Evolutionary conservation across 495 filamentous ascomycete species (phyloP).

Genomic region (Daldinia childiae): DNA sequence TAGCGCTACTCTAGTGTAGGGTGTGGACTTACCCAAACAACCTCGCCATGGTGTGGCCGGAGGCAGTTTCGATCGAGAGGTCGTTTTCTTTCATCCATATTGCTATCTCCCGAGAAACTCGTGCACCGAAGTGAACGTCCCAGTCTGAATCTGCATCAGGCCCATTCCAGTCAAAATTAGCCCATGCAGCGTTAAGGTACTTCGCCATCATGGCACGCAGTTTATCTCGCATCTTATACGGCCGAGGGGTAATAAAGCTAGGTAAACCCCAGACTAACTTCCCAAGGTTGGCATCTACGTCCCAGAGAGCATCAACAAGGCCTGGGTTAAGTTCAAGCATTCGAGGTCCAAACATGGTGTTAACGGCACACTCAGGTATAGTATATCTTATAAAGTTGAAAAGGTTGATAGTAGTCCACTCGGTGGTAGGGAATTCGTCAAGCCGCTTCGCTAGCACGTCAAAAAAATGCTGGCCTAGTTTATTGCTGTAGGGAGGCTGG

Average conservation of each 20-base stretch:
- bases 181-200: conserved; percentile 12
- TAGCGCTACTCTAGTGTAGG: background rate
- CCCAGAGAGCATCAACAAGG: conserved; percentile 40
- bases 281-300: conserved; percentile 26
- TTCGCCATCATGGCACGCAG: conserved; percentile 2
- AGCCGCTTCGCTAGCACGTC: background rate
- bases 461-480: background rate
- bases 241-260: conserved; percentile 68
- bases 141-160: conserved; percentile 37
- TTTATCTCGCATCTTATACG: conserved; percentile 45
- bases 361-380: conserved; percentile 11
- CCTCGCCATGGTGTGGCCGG: conserved; percentile 6
- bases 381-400: background rate
- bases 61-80: conserved; percentile 20
- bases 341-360: conserved; percentile 29
- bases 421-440: background rate
- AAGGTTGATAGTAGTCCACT: background rate
- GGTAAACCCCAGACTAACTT: conserved; percentile 29
- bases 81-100: conserved; percentile 37
- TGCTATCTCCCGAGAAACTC: conserved; percentile 32
- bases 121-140: conserved; percentile 44
- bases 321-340: conserved; percentile 38
- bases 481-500: background rate
- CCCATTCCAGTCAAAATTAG: conserved; percentile 32
- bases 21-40: conserved; percentile 7